Evolutionary conservation across 176 grass and related monocot species (phyloP).

Genomic region (Carex littledalei): DNA sequence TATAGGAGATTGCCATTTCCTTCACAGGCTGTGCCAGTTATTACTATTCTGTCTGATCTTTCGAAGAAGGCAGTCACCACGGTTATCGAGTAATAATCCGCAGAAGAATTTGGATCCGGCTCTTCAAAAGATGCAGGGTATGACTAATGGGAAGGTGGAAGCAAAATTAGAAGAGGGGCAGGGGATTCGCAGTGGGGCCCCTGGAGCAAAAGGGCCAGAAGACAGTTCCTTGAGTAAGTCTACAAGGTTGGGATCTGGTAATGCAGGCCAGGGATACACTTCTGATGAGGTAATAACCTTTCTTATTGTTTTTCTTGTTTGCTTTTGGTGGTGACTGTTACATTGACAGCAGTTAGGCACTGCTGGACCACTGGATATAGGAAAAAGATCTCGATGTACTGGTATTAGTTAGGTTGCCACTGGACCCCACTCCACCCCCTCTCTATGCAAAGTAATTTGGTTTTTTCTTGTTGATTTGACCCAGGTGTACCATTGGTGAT

Average conservation of each 20-base stretch:
- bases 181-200: conserved; percentile 33
- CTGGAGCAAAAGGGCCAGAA: conserved; percentile 67
- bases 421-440: background rate
- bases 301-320: background rate
- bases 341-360: background rate
- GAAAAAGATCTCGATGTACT: background rate
- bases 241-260: conserved; percentile 80
- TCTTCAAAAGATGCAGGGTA: conserved; percentile 63
- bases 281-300: conserved; percentile 80
- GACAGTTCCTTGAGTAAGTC: conserved; percentile 61
- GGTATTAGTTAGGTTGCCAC: background rate
- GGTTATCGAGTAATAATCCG: conserved; percentile 37
- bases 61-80: conserved; percentile 69
- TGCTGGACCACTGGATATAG: background rate
- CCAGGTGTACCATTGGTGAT: background rate
- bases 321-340: background rate
- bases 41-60: conserved; percentile 96
- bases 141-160: conserved; percentile 60
- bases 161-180: conserved; percentile 78
- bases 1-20: conserved; percentile 97
- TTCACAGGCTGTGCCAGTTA: conserved; percentile 87
- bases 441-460: background rate
- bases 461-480: background rate
- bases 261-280: conserved; percentile 96
- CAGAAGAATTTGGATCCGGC: conserved; percentile 67